Percentiles rank a stretch among this genome's conserved stretches.
phyloP scores from a whole-genome alignment of 2,329 filamentous ascomycete species.

The Cytospora chrysosperma region DNA sequence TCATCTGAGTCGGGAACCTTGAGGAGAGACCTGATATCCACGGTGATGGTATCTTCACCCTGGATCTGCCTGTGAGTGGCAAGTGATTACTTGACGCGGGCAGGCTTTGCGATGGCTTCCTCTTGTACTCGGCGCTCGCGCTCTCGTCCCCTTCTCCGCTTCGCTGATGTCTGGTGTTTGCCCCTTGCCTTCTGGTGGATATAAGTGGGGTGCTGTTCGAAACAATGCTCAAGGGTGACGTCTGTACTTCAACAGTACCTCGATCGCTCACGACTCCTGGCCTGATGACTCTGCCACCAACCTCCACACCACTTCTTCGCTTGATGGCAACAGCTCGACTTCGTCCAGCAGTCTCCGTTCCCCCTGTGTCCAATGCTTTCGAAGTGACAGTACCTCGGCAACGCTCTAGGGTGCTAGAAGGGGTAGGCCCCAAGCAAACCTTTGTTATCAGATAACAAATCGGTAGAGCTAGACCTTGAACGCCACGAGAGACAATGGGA shows the following conservation, averaged over 20 bases:
- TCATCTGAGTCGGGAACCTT: constrained; percentile 74
- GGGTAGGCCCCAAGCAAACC: not conserved
- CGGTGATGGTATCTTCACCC: constrained; percentile 60
- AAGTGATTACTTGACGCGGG: constrained; percentile 34
- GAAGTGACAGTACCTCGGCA: constrained; percentile 2
- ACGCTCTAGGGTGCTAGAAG: not conserved
- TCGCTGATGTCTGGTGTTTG: constrained; percentile 6
- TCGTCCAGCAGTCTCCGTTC: not conserved
- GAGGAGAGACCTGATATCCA: constrained; percentile 93
- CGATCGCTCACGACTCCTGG: constrained; percentile 3
- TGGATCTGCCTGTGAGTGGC: constrained; percentile 35
- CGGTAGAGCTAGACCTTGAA: constrained; percentile 1
- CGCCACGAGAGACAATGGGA: constrained; percentile 2
- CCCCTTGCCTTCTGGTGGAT: constrained; percentile 12
- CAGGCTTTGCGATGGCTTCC: not conserved
- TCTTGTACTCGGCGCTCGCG: constrained; percentile 14
- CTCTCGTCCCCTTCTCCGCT: constrained; percentile 8
- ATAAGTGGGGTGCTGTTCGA: constrained; percentile 8
- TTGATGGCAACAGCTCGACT: not conserved
- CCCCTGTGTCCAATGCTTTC: not conserved
- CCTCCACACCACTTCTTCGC: constrained; percentile 2
- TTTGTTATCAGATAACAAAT: constrained; percentile 8
- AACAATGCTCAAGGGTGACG: constrained; percentile 5
- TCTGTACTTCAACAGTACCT: constrained; percentile 7
- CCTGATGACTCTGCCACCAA: constrained; percentile 1